Evolutionary conservation across 78 protist genomes (phyloP).

Genomic region (Dictyostelium firmibasis): DNA sequence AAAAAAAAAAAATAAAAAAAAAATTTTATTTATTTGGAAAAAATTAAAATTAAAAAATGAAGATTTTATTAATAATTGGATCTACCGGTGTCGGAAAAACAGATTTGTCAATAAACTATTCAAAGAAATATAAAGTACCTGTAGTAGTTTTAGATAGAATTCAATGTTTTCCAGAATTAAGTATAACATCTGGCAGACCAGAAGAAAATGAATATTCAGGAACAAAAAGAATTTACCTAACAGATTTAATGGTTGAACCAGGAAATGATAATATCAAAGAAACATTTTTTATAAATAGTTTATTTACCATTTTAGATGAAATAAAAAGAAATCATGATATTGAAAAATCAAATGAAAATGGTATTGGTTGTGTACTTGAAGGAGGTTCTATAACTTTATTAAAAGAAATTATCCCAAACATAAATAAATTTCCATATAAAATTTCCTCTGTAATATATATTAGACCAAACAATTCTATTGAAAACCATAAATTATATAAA

Average conservation of each 20-base stretch:
- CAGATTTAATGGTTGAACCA: not conserved
- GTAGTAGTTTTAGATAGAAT: constrained; percentile 11
- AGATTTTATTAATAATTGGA: not conserved
- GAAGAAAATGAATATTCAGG: not conserved
- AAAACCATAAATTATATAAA: not conserved
- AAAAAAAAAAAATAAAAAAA: not conserved
- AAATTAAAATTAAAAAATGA: not conserved
- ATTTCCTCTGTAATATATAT: not conserved
- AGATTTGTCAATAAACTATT: not conserved
- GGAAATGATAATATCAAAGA: not conserved
- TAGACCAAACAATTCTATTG: not conserved
- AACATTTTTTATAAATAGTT: not conserved
- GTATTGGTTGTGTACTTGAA: not conserved
- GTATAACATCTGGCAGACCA: not conserved
- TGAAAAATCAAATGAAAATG: not conserved
- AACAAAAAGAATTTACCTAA: not conserved
- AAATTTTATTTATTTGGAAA: not conserved
- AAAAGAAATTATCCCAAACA: not conserved
- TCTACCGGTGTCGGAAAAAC: not conserved
- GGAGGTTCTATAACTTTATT: not conserved
- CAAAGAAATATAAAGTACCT: not conserved
- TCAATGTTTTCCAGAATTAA: not conserved
- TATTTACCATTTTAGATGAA: not conserved
- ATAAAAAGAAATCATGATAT: not conserved
- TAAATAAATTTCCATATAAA: not conserved